phyloP scores from a whole-genome alignment of 371 early-diverging fungal genomes.

The Zychaea mexicana region DNA sequence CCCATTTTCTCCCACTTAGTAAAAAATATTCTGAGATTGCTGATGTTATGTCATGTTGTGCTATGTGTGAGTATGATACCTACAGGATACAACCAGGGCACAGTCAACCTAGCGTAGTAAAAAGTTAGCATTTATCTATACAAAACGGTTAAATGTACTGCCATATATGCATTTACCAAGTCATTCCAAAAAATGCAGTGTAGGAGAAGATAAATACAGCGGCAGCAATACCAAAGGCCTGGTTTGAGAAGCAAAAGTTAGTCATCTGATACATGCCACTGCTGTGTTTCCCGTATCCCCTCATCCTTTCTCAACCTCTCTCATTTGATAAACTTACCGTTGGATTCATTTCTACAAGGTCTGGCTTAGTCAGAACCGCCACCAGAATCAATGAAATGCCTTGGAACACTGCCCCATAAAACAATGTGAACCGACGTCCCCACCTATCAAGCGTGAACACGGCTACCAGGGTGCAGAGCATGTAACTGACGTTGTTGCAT shows the following conservation, averaged over 20 bases:
- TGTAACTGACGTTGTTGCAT: slow-evolving; percentile 38
- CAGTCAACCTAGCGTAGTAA: too few relatives aligned
- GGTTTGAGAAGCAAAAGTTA: neutral
- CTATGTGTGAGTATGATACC: neutral
- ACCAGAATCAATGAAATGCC: slow-evolving; percentile 39
- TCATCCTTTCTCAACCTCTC: neutral
- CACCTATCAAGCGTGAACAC: slow-evolving; percentile 41
- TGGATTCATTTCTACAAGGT: slow-evolving; percentile 28
- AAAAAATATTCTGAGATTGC: neutral
- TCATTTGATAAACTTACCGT: neutral
- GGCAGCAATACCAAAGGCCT: slow-evolving; percentile 33
- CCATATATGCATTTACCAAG: too few relatives aligned
- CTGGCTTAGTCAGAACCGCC: slow-evolving; percentile 39
- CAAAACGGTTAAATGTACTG: too few relatives aligned
- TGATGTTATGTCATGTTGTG: too few relatives aligned
- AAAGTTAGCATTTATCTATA: too few relatives aligned
- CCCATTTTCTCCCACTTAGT: neutral
- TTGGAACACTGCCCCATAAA: slow-evolving; percentile 41
- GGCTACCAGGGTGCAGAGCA: slow-evolving; percentile 38
- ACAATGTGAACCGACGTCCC: slow-evolving; percentile 40
- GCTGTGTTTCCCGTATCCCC: neutral
- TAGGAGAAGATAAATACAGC: slow-evolving; percentile 40
- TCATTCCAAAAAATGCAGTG: slow-evolving; percentile 41
- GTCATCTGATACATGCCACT: neutral
- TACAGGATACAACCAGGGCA: slow-evolving; percentile 45